phyloP scores from a whole-genome alignment of 106 monocot species.

The Apostasia shenzhenica region DNA sequence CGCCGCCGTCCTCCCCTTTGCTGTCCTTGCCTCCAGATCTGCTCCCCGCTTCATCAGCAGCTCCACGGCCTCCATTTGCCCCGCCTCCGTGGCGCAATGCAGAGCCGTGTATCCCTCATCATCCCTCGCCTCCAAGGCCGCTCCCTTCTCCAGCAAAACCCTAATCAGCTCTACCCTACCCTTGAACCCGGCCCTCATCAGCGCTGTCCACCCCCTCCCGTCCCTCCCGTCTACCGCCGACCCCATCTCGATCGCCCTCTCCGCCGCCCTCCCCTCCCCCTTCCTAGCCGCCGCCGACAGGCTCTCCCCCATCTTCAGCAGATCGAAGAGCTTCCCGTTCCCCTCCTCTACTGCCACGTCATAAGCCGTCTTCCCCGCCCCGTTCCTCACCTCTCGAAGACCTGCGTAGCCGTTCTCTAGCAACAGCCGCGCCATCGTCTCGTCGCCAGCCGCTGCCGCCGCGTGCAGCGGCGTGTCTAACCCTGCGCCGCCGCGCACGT shows the following conservation, averaged over 20 bases:
- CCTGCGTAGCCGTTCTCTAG: conserved; percentile 21
- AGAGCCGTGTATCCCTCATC: conserved; percentile 51
- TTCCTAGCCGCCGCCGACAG: conserved; percentile 41
- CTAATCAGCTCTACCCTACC: conserved; percentile 31
- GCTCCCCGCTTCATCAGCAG: conserved; percentile 38
- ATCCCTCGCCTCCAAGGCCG: conserved; percentile 32
- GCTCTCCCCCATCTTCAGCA: conserved; percentile 28
- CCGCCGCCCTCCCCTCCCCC: conserved; percentile 20
- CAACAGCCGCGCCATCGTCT: conserved; percentile 27
- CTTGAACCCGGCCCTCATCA: conserved; percentile 56
- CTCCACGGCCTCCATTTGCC: conserved; percentile 42
- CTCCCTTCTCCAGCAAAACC: conserved; percentile 28
- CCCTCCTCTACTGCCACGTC: conserved; percentile 45
- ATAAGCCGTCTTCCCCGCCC: conserved; percentile 35
- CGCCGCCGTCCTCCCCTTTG: conserved; percentile 33
- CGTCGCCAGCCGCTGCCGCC: conserved; percentile 37
- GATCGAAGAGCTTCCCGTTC: conserved; percentile 23
- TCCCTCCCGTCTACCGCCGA: conserved; percentile 39
- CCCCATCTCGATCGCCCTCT: conserved; percentile 29
- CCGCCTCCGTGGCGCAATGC: conserved; percentile 51
- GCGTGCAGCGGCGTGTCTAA: conserved; percentile 38
- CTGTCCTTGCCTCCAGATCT: conserved; percentile 28
- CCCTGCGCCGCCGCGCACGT: conserved; percentile 24
- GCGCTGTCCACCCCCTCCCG: conserved; percentile 50
- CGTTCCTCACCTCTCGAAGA: conserved; percentile 25